Evolutionary conservation across 2,329 filamentous ascomycete genomes (phyloP).

Genomic region (Calonectria hongkongensis): DNA sequence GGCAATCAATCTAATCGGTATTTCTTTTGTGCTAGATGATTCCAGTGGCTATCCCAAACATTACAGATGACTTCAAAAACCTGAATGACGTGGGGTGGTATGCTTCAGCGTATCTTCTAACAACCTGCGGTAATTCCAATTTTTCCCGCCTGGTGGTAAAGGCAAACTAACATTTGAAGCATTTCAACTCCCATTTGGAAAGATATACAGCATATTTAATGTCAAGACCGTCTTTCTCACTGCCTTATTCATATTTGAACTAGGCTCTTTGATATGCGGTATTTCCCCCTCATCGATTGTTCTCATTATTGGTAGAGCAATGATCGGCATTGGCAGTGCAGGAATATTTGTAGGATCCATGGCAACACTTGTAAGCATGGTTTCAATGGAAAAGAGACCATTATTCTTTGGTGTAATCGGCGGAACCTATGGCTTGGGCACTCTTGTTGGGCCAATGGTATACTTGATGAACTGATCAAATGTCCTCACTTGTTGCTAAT

Average conservation of each 20-base stretch:
- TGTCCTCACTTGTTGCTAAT: background rate
- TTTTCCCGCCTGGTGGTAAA: background rate
- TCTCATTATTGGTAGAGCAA: conserved; percentile 70
- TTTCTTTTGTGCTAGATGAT: conserved; percentile 59
- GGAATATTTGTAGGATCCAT: conserved; percentile 68
- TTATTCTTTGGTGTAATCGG: conserved; percentile 58
- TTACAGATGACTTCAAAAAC: conserved; percentile 69
- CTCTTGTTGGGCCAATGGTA: conserved; percentile 56
- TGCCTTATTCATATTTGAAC: conserved; percentile 70
- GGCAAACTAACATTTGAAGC: conserved; percentile 16
- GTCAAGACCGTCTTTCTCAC: conserved; percentile 68
- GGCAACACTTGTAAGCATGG: conserved; percentile 67
- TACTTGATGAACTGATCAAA: background rate
- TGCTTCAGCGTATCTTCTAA: conserved; percentile 70
- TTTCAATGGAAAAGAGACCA: conserved; percentile 55
- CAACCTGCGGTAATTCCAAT: conserved; percentile 55
- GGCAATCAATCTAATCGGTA: background rate
- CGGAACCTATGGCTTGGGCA: conserved; percentile 56
- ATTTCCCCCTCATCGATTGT: conserved; percentile 65
- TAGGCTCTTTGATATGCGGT: conserved; percentile 71
- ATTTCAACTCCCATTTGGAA: conserved; percentile 61
- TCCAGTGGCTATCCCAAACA: conserved; percentile 71
- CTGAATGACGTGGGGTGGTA: conserved; percentile 74
- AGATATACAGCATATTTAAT: conserved; percentile 69
- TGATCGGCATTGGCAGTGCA: conserved; percentile 66